Evolutionary conservation across 257 asterid species (phyloP).

Genomic region (Capsicum rhomboideum): DNA sequence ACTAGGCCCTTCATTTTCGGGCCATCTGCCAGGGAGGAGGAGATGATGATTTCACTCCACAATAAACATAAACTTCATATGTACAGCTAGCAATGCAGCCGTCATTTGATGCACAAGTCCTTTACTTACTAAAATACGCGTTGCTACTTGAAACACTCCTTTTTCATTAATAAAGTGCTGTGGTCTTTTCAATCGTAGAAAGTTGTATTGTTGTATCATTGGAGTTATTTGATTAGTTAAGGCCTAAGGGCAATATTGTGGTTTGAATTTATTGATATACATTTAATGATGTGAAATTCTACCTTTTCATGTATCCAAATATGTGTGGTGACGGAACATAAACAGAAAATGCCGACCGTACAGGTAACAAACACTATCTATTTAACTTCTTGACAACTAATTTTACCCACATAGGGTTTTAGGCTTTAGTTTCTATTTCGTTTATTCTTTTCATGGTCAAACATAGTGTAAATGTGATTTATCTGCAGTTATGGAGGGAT

Average conservation of each 20-base stretch:
- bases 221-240: not conserved
- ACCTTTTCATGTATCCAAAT: slow-evolving; percentile 30
- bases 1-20: no score
- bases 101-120: not conserved
- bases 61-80: not conserved
- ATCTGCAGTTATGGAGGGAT: slow-evolving; percentile 70
- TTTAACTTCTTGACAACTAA: not conserved
- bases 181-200: not conserved
- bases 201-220: not conserved
- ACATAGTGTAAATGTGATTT: not conserved
- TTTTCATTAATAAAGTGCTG: not conserved
- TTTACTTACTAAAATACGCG: not conserved
- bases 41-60: not conserved
- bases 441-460: not conserved
- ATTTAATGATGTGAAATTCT: slow-evolving; percentile 6
- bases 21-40: not conserved
- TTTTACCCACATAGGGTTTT: not conserved
- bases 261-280: slow-evolving; percentile 3
- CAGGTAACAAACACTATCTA: slow-evolving; percentile 44
- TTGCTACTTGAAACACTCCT: not conserved
- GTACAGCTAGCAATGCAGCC: not conserved
- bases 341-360: slow-evolving; percentile 95
- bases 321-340: slow-evolving; percentile 15
- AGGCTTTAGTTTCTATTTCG: not conserved
- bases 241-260: not conserved